Evolutionary conservation across 208 protist genomes (phyloP), one percentile per base, ranked within the genome.

Genomic region (Crithidia thermophila): DNA sequence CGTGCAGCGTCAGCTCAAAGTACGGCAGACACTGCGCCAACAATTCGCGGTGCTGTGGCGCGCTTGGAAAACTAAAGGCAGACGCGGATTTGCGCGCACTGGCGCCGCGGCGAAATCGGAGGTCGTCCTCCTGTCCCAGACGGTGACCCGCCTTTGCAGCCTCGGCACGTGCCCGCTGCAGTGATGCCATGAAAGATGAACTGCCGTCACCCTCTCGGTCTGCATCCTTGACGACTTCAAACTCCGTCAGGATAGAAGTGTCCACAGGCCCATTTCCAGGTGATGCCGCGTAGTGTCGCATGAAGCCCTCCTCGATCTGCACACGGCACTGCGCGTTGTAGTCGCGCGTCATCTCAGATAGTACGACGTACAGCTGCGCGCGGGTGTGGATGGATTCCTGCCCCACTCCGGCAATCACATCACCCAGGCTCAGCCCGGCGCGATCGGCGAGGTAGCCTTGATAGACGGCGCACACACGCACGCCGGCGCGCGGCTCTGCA

Each of bases 391-490:
- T 68, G 3, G 50, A 34, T 16, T 81, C 56, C 14, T 67, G 73
- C 30, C 82, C 74, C n/a, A 92, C 68, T 0, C 75, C 79, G 4
- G 85, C 62, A 16, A 92, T 56, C 28, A 87, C 53, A 49, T 92
- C 86, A 0, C 81, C 83, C 18, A 72, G 59, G 27, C 70, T 69
- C 21, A 92, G 49, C 0, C 86, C 86, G 10, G 75, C 81, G n/a
- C 30, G 45, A 46, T 82, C 72, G 25, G 72, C 86, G 4, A 73
- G 56, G 62, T 79, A 87, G 28, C 71, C 78, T 16, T 62, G 60
- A 49, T 82, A 87, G 13, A 92, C 86, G 2, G 81, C 49, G 30
- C 60, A 49, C 45, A 92, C 68, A 6, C 78, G 77, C 50, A 89
- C 77, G 10, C 75, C 83, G 21, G 55, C 49, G 21, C 39, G 34